phyloP scores from a whole-genome alignment of 2,329 filamentous ascomycete genomes.

The Hypoxylon sp. region DNA sequence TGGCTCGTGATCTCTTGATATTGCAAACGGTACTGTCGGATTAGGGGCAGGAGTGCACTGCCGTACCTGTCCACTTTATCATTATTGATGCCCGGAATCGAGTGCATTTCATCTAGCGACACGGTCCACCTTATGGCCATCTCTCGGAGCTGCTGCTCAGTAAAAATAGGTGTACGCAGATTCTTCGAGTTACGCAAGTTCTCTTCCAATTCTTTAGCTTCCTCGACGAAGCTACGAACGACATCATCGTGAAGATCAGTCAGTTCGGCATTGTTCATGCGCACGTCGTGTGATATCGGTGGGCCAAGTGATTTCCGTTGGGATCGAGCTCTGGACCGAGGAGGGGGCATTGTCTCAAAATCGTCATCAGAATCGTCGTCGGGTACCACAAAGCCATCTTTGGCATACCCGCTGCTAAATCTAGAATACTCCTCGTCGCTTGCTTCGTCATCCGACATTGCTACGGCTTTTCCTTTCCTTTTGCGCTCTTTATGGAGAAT shows the following conservation, averaged over 20 bases:
- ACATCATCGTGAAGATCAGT: slow-evolving; percentile 73
- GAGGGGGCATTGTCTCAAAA: slow-evolving; percentile 62
- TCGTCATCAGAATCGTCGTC: slow-evolving; percentile 60
- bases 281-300: slow-evolving; percentile 71
- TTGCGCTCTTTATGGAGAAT: slow-evolving; percentile 57
- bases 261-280: slow-evolving; percentile 65
- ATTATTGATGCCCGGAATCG: slow-evolving; percentile 73
- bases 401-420: slow-evolving; percentile 62
- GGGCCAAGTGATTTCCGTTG: slow-evolving; percentile 63
- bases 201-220: slow-evolving; percentile 73
- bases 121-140: slow-evolving; percentile 81
- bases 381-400: slow-evolving; percentile 59
- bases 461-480: slow-evolving; percentile 56
- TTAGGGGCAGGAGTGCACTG: slow-evolving; percentile 70
- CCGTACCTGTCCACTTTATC: slow-evolving; percentile 76
- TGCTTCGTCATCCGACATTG: slow-evolving; percentile 56
- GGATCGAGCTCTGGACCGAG: slow-evolving; percentile 56
- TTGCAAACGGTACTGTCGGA: slow-evolving; percentile 63
- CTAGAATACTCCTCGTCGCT: slow-evolving; percentile 56
- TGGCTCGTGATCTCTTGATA: slow-evolving; percentile 68
- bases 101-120: slow-evolving; percentile 72
- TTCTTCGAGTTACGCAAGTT: slow-evolving; percentile 72
- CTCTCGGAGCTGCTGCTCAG: slow-evolving; percentile 76
- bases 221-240: slow-evolving; percentile 74
- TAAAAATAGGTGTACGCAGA: slow-evolving; percentile 74